A percentile compares a stretch with the other conserved stretches of the same genome.
Evolutionary conservation across 2,329 filamentous ascomycete genomes (phyloP).

Genomic region (Ceratocystis ficicola): DNA sequence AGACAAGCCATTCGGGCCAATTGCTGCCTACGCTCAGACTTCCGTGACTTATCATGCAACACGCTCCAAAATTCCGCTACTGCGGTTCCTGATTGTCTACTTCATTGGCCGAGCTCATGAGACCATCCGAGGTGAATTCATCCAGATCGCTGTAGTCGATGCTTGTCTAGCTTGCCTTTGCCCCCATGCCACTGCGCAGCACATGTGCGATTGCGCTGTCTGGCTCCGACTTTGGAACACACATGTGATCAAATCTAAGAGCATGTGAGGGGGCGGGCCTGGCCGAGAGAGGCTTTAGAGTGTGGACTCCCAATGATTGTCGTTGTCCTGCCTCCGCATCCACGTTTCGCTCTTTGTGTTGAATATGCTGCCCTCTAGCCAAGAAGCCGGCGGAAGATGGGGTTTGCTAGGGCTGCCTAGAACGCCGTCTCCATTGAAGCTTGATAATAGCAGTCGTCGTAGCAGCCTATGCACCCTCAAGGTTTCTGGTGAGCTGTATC

Average conservation of each 20-base stretch:
- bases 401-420: too few species aligned
- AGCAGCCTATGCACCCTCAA: not conserved
- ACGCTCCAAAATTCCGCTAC: constrained; percentile 58
- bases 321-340: not conserved
- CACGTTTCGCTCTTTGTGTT: not conserved
- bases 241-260: constrained; percentile 42
- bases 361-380: too few species aligned
- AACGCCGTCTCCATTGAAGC: not conserved
- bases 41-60: not conserved
- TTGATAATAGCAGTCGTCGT: not conserved
- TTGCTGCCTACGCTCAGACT: not conserved
- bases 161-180: constrained; percentile 52
- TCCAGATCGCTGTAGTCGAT: constrained; percentile 56
- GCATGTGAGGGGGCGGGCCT: not conserved
- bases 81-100: constrained; percentile 31
- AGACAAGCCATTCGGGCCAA: too few species aligned
- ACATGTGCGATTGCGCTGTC: constrained; percentile 59
- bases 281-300: not conserved
- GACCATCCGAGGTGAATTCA: constrained; percentile 55
- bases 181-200: constrained; percentile 41
- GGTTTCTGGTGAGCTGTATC: too few species aligned
- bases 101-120: constrained; percentile 31
- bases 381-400: too few species aligned
- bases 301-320: not conserved
- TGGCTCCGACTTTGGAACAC: constrained; percentile 44